phyloP scores from a whole-genome alignment of 2,329 filamentous ascomycete species.

The Colletotrichum magnum region DNA sequence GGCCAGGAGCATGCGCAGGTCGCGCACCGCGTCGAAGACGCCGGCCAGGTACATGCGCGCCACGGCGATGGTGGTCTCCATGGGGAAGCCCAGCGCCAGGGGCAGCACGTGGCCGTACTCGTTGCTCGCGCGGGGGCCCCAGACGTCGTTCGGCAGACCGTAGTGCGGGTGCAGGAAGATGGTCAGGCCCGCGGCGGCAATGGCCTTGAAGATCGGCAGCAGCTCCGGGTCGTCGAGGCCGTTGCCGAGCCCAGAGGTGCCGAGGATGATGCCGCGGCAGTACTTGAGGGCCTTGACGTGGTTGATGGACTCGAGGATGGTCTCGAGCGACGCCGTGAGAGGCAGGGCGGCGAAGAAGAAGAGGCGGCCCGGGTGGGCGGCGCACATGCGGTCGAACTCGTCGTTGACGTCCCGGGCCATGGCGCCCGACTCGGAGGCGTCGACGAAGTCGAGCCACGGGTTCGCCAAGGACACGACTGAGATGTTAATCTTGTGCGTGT shows the following conservation, averaged over 20 bases:
- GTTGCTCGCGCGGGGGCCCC: conserved; percentile 75
- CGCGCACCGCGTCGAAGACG: conserved; percentile 82
- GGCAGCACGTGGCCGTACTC: conserved; percentile 92
- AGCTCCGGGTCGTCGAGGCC: conserved; percentile 85
- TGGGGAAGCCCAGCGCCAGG: conserved; percentile 87
- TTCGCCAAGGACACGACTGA: conserved; percentile 93
- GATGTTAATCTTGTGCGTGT: conserved; percentile 83
- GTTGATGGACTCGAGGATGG: conserved; percentile 75
- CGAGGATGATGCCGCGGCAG: conserved; percentile 89
- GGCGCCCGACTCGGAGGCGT: conserved; percentile 69
- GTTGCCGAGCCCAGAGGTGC: conserved; percentile 83
- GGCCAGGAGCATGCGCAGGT: conserved; percentile 82
- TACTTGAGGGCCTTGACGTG: conserved; percentile 73
- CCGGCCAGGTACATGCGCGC: conserved; percentile 89
- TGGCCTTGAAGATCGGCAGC: conserved; percentile 78
- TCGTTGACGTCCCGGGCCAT: conserved; percentile 81
- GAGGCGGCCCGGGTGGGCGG: conserved; percentile 74
- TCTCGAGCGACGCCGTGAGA: conserved; percentile 75
- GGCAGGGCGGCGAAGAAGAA: conserved; percentile 90
- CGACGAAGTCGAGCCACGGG: conserved; percentile 92
- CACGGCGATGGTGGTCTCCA: conserved; percentile 94
- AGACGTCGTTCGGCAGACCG: conserved; percentile 84
- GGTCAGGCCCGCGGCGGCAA: conserved; percentile 75
- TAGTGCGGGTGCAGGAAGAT: conserved; percentile 95
- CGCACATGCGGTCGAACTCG: conserved; percentile 82